phyloP scores from a whole-genome alignment of 2,329 filamentous ascomycete species.

The Alternaria consortialis region DNA sequence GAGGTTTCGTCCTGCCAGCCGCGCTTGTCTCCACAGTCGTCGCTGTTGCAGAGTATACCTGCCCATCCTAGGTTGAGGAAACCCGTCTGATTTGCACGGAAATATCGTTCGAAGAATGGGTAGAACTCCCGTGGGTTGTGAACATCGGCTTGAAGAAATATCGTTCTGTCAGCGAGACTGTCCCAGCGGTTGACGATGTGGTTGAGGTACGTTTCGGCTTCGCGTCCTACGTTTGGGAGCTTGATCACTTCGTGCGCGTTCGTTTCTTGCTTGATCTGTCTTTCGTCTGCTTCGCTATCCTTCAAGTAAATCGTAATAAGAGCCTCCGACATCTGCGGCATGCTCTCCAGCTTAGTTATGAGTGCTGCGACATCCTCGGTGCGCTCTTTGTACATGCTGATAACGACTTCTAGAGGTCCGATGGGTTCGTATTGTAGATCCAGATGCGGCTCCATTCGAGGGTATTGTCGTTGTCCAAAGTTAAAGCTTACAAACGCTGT shows the following conservation, averaged over 20 bases:
- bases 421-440: slow-evolving; percentile 33
- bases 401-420: slow-evolving; percentile 43
- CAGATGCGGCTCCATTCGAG: slow-evolving; percentile 15
- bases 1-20: slow-evolving; percentile 53
- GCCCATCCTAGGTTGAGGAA: slow-evolving; percentile 56
- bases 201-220: slow-evolving; percentile 58
- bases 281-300: slow-evolving; percentile 31
- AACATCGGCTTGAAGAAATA: slow-evolving; percentile 59
- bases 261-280: slow-evolving; percentile 31
- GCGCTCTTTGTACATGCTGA: slow-evolving; percentile 52
- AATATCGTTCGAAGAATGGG: slow-evolving; percentile 53
- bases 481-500: slow-evolving; percentile 27
- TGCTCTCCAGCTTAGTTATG: slow-evolving; percentile 28
- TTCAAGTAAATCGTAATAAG: slow-evolving; percentile 47
- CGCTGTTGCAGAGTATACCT: slow-evolving; percentile 52
- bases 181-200: slow-evolving; percentile 58
- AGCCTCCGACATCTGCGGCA: slow-evolving; percentile 33
- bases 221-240: slow-evolving; percentile 55
- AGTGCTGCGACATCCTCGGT: slow-evolving; percentile 34
- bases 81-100: slow-evolving; percentile 50
- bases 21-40: slow-evolving; percentile 52
- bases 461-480: slow-evolving; percentile 24
- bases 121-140: slow-evolving; percentile 52
- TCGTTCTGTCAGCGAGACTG: slow-evolving; percentile 55
- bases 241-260: slow-evolving; percentile 36